Percentiles rank a stretch among this genome's conserved stretches.
These are phyloP conservation scores for Phytophthora europaea DNA, from an alignment of 352 stramenopile genomes.

Conservation along the genomic window DNA sequence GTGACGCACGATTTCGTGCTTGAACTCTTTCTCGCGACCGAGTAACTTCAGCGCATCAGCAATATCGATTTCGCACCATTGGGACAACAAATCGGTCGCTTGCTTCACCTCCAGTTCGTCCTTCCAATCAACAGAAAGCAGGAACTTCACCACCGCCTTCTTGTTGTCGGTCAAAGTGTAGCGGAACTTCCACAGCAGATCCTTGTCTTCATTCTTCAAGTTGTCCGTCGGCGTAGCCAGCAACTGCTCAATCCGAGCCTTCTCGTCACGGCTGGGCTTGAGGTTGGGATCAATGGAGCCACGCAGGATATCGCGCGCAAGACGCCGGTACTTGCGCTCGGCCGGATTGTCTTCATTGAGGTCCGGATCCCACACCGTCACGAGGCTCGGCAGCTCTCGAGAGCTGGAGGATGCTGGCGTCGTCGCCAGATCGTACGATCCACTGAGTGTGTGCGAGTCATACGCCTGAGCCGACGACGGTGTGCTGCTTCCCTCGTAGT, in stretches of 20 bases:
- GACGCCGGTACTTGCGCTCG: slow-evolving; percentile 98
- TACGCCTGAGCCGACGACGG: slow-evolving; percentile 39
- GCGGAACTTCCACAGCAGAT: slow-evolving; percentile 97
- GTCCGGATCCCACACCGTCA: slow-evolving; percentile 88
- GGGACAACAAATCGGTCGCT: slow-evolving; percentile 79
- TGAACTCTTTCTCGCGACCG: slow-evolving; percentile 92
- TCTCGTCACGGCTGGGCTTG: slow-evolving; percentile 97
- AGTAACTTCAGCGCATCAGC: slow-evolving; percentile 98
- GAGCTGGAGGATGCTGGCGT: slow-evolving; percentile 34
- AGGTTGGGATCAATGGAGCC: slow-evolving; percentile 98
- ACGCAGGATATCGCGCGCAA: slow-evolving; percentile 96
- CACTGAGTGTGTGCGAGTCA: slow-evolving; percentile 55
- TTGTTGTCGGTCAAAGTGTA: slow-evolving; percentile 96
- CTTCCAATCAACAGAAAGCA: slow-evolving; percentile 98
- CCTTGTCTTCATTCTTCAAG: slow-evolving; percentile 93
- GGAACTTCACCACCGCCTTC: slow-evolving; percentile 98
- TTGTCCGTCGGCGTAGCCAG: slow-evolving; percentile 95
- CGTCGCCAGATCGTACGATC: slow-evolving; percentile 58
- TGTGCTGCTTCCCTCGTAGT: slow-evolving; percentile 39
- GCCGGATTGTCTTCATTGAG: slow-evolving; percentile 92
- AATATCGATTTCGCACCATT: slow-evolving; percentile 96
- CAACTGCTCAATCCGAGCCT: slow-evolving; percentile 93
- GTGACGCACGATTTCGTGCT: slow-evolving; percentile 93
- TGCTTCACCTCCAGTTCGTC: slow-evolving; percentile 98
- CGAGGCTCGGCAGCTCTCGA: slow-evolving; percentile 58